These are phyloP conservation scores for Boletus rubropictus DNA, from an alignment of 768 basidiomycete species.

Conservation along the genomic window DNA sequence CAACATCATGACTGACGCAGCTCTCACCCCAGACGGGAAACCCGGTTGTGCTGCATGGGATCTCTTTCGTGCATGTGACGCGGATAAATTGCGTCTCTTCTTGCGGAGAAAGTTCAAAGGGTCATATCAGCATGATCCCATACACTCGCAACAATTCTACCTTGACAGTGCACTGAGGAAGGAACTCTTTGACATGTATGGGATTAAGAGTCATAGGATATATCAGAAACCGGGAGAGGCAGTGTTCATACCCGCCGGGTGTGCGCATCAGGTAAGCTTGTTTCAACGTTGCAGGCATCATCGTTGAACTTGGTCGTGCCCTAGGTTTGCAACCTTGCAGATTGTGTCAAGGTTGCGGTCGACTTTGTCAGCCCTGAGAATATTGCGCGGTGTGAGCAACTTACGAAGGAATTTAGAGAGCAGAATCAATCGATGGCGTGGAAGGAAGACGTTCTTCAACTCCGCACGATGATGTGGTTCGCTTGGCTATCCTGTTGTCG, in stretches of 20 bases:
- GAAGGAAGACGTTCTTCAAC: slow-evolving; percentile 92
- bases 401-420: slow-evolving; percentile 84
- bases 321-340: slow-evolving; percentile 87
- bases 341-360: slow-evolving; percentile 92
- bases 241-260: slow-evolving; percentile 92
- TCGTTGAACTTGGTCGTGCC: slow-evolving; percentile 3
- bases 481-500: slow-evolving; percentile 72
- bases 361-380: slow-evolving; percentile 97
- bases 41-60: slow-evolving; percentile 90
- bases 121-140: slow-evolving; percentile 67
- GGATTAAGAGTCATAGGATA: slow-evolving; percentile 74
- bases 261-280: slow-evolving; percentile 73
- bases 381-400: slow-evolving; percentile 73
- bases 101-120: slow-evolving; percentile 58
- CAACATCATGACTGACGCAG: slow-evolving; percentile 83
- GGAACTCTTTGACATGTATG: slow-evolving; percentile 59
- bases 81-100: slow-evolving; percentile 71
- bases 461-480: slow-evolving; percentile 92
- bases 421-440: slow-evolving; percentile 85
- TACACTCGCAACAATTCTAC: slow-evolving; percentile 87
- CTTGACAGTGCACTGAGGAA: slow-evolving; percentile 63
- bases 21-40: slow-evolving; percentile 46
- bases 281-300: not conserved
- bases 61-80: slow-evolving; percentile 76
- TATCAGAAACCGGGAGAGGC: slow-evolving; percentile 92